These are phyloP conservation scores for Polygonum aviculare DNA, from an alignment of 148 eudicot species.

Conservation along the genomic window DNA sequence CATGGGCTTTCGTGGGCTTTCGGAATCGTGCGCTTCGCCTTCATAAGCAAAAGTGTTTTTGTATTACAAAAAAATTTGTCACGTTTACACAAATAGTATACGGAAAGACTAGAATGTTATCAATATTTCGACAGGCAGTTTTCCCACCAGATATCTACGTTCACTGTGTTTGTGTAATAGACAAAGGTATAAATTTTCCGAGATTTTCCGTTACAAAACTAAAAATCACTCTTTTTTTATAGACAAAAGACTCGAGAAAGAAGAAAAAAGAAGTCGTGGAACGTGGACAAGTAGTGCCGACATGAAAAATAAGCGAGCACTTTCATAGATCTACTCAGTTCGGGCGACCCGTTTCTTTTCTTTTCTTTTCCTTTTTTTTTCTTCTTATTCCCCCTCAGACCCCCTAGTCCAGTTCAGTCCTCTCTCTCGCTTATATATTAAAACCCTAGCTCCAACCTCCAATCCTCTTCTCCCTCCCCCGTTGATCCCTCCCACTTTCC, in stretches of 20 bases:
- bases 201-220: too few species aligned
- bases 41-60: too few species aligned
- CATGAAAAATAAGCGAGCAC: neutral
- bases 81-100: too few species aligned
- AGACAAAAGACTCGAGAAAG: neutral
- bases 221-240: too few species aligned
- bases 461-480: neutral
- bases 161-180: too few species aligned
- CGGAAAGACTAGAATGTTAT: too few species aligned
- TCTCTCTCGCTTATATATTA: neutral
- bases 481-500: neutral
- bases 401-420: neutral
- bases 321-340: neutral
- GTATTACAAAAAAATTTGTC: too few species aligned
- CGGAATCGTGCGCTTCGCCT: too few species aligned
- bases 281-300: conserved; percentile 1
- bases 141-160: too few species aligned
- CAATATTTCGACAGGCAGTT: too few species aligned
- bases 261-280: neutral
- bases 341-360: neutral
- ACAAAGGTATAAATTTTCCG: too few species aligned
- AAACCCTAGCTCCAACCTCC: conserved; percentile 7
- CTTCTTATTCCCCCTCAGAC: neutral
- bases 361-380: neutral
- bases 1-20: too few species aligned